Conservation (phyloP, 352 stramenopile species). For the Pythium monospermum region DNA sequence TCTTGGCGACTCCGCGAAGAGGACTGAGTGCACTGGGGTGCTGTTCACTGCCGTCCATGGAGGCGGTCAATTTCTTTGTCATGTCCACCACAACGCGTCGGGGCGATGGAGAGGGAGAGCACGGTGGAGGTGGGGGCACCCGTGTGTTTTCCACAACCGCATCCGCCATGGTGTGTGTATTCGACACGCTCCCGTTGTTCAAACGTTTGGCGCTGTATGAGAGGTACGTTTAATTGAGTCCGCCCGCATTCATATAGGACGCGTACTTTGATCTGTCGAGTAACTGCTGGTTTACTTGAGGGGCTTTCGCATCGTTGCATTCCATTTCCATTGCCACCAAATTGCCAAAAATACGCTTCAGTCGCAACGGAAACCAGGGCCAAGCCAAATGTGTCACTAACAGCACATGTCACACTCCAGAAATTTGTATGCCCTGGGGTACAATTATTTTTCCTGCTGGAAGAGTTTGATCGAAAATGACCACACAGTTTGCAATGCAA, state of each 20-base stretch:
- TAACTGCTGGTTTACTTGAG: slow-evolving; percentile 12
- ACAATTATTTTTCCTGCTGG: slow-evolving; percentile 13
- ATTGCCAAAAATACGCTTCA: slow-evolving; percentile 17
- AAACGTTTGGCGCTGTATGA: too few species aligned
- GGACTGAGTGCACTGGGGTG: neutral
- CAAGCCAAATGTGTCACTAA: slow-evolving; percentile 19
- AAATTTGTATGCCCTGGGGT: slow-evolving; percentile 10
- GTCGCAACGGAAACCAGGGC: slow-evolving; percentile 16
- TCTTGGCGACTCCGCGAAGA: neutral
- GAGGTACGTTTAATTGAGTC: too few species aligned
- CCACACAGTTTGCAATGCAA: slow-evolving; percentile 11
- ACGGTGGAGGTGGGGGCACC: too few species aligned
- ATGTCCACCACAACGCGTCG: too few species aligned
- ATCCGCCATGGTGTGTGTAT: too few species aligned
- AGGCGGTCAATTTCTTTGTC: slow-evolving; percentile 5
- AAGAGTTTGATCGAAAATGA: neutral
- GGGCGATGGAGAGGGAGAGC: too few species aligned
- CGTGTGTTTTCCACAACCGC: too few species aligned
- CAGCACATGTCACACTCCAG: slow-evolving; percentile 1
- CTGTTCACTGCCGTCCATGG: neutral
- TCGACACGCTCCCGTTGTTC: too few species aligned
- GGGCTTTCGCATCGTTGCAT: neutral
- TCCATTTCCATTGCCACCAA: neutral
- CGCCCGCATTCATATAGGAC: too few species aligned
- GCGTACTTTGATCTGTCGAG: too few species aligned